Conservation (phyloP, 441 rosid genomes). For the Euphorbia schlechtendalii region DNA sequence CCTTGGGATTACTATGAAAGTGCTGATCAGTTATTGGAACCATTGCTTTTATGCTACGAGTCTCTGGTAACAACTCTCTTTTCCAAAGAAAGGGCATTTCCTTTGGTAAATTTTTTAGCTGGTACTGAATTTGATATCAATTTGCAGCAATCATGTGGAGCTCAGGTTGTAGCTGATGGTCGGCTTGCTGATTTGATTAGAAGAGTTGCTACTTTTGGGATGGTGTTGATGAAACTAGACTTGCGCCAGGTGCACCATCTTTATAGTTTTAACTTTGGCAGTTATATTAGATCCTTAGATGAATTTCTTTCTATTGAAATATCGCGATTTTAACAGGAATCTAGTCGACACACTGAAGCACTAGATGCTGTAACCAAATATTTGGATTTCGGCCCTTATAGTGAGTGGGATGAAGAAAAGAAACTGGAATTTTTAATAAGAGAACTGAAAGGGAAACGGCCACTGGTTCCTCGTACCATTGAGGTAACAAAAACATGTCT, state of each 20-base stretch:
- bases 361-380: constrained; percentile 79
- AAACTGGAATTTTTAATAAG: constrained; percentile 72
- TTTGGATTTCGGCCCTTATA: constrained; percentile 89
- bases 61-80: constrained; percentile 48
- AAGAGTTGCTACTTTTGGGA: constrained; percentile 87
- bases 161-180: constrained; percentile 89
- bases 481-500: constrained; percentile 39
- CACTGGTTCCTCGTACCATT: constrained; percentile 75
- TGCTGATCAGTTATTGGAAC: constrained; percentile 71
- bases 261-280: constrained; percentile 10
- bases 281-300: background rate
- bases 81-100: constrained; percentile 5
- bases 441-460: constrained; percentile 90
- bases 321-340: constrained; percentile 51
- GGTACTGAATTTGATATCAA: constrained; percentile 13
- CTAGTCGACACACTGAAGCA: constrained; percentile 80
- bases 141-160: constrained; percentile 74
- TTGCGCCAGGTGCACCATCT: constrained; percentile 65
- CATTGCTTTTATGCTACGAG: constrained; percentile 78
- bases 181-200: constrained; percentile 87
- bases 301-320: constrained; percentile 16
- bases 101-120: too few relatives aligned
- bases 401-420: constrained; percentile 95
- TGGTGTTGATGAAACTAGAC: constrained; percentile 93
- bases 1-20: constrained; percentile 77